These are phyloP conservation scores for Picochlorum sp. DNA, from an alignment of 139 green algal genomes.

Conservation along the genomic window DNA sequence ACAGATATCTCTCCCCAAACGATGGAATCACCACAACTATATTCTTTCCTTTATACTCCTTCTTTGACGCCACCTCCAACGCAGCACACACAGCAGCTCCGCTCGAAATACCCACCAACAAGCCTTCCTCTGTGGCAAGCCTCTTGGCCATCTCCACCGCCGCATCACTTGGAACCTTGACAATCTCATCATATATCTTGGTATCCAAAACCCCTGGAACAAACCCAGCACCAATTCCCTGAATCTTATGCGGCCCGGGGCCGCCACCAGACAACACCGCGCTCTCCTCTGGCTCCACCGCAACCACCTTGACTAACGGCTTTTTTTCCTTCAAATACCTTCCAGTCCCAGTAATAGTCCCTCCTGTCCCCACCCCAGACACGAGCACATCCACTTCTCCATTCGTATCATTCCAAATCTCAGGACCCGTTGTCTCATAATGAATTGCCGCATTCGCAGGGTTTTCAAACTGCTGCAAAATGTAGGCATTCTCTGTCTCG, in stretches of 20 bases:
- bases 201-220: slow-evolving; percentile 91
- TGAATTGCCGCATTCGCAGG: slow-evolving; percentile 79
- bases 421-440: slow-evolving; percentile 86
- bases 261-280: slow-evolving; percentile 52
- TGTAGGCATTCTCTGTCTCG: slow-evolving; percentile 65
- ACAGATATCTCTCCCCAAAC: slow-evolving; percentile 57
- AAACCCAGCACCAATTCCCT: slow-evolving; percentile 81
- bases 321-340: slow-evolving; percentile 73
- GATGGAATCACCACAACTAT: slow-evolving; percentile 29
- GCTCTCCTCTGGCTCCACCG: slow-evolving; percentile 74
- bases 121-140: slow-evolving; percentile 59
- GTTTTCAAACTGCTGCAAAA: slow-evolving; percentile 99
- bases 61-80: slow-evolving; percentile 39
- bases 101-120: slow-evolving; percentile 60
- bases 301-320: slow-evolving; percentile 51
- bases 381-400: slow-evolving; percentile 87
- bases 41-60: slow-evolving; percentile 41
- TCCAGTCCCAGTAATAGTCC: slow-evolving; percentile 77
- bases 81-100: slow-evolving; percentile 41
- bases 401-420: slow-evolving; percentile 83
- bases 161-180: slow-evolving; percentile 64
- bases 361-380: slow-evolving; percentile 77
- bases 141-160: slow-evolving; percentile 50
- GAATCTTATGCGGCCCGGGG: slow-evolving; percentile 87
- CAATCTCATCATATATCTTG: slow-evolving; percentile 75